Evolutionary conservation across 352 stramenopile genomes (phyloP), one percentile per base, ranked within the genome.

Genomic region (Pythium vanterpoolii): DNA sequence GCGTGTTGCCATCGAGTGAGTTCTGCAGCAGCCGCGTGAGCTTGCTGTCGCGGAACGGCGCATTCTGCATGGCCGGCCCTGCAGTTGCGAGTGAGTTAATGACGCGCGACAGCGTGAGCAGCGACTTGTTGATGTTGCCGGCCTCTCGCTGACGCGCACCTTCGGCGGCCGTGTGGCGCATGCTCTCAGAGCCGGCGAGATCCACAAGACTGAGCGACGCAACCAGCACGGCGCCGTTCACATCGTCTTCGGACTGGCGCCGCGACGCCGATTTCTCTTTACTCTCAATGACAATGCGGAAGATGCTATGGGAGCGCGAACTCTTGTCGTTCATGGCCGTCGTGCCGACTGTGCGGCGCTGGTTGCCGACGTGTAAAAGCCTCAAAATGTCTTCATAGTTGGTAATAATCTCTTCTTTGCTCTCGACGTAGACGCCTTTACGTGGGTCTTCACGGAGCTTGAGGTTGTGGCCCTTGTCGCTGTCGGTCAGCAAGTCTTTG

Each of bases 121-220:
- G 81, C 75, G 88, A 98, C 74, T 97, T 91, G 77, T 98, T 98
- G 76, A 98, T 99, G 66, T 98, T 98, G 23, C 87, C 86, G 38
- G 95, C 95, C 67, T 99, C 97, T 62, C 98, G 97, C 72, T 98
- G 90, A 34, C 95, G 86, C 44, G 95, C 83, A 11, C 96, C 97
- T 38, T 96, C 97, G 1, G 96, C 94, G 7, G 86, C 93, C 28
- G 96, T 99, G 69, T 98, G 88, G 42, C 96, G 79, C 53, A 98
- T 83, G 74, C 94, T 98, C 72, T 99, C 97, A 2, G 90, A 98
- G 16, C 97, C 97, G 1, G 97, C 97, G 4, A 99, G 81, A 75
- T 99, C 97, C 27, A 99, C 97, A 36, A 99, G 80, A 56, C 97
- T 99, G 6, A 99, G 75, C 26, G 90, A 97, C 4, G 92, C 97